Evolutionary conservation across 352 stramenopile genomes (phyloP).

Genomic region (Plasmopara muralis): DNA sequence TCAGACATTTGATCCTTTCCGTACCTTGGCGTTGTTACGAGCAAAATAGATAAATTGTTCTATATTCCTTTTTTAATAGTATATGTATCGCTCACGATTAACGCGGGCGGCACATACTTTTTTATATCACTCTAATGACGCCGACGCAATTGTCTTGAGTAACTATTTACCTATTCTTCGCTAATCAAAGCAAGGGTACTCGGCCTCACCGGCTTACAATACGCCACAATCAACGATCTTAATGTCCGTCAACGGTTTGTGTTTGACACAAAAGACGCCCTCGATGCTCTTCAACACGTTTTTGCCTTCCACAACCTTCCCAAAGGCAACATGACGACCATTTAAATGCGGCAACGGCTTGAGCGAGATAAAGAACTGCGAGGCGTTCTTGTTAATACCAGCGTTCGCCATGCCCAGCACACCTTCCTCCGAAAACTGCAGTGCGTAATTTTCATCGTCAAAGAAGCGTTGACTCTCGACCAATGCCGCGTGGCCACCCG

Average conservation of each 20-base stretch:
- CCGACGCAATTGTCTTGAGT: too few species aligned
- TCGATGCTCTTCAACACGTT: constrained; percentile 81
- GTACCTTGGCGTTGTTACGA: too few species aligned
- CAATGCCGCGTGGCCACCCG: constrained; percentile 68
- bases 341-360: constrained; percentile 78
- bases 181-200: constrained; percentile 8
- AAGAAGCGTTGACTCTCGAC: constrained; percentile 67
- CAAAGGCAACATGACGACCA: constrained; percentile 82
- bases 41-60: too few species aligned
- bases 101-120: too few species aligned
- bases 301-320: constrained; percentile 81
- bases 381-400: constrained; percentile 96
- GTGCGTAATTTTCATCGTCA: constrained; percentile 82
- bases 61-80: too few species aligned
- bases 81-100: too few species aligned
- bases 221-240: constrained; percentile 75
- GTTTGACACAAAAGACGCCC: constrained; percentile 73
- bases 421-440: constrained; percentile 79
- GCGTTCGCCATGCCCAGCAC: constrained; percentile 97
- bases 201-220: constrained; percentile 37
- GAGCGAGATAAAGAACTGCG: constrained; percentile 99
- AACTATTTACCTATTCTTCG: constrained; percentile 13
- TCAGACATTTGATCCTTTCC: too few species aligned
- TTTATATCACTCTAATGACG: too few species aligned
- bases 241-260: constrained; percentile 76